Conservation (phyloP, 805 yeast species). For the Ogataea ramenticola region DNA sequence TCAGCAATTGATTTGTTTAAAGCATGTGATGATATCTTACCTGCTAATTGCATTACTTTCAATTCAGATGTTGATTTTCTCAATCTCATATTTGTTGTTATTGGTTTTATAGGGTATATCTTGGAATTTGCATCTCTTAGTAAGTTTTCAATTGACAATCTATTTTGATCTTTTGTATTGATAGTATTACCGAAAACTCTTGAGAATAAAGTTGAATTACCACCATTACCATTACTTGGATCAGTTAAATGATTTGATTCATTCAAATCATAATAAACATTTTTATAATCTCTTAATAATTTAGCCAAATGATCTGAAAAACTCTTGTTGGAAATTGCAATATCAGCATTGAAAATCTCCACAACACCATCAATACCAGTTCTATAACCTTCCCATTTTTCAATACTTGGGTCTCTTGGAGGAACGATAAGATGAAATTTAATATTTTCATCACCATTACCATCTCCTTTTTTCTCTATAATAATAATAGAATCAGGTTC, state of each 20-base stretch:
- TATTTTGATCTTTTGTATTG: slow-evolving; percentile 6
- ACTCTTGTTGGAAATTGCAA: slow-evolving; percentile 44
- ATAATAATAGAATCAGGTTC: slow-evolving; percentile 77
- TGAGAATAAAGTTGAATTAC: background rate
- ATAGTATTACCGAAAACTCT: background rate
- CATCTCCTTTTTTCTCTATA: slow-evolving; percentile 51
- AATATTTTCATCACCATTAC: slow-evolving; percentile 38
- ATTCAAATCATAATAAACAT: slow-evolving; percentile 47
- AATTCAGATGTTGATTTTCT: slow-evolving; percentile 75
- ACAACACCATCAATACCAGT: slow-evolving; percentile 79
- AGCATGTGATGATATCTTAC: slow-evolving; percentile 74
- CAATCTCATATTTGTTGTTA: slow-evolving; percentile 47
- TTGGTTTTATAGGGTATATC: slow-evolving; percentile 34
- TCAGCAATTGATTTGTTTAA: slow-evolving; percentile 75
- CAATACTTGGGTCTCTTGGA: slow-evolving; percentile 67
- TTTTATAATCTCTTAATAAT: slow-evolving; percentile 40
- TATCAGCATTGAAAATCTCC: slow-evolving; percentile 85
- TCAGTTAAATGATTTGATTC: slow-evolving; percentile 8
- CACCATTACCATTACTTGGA: background rate
- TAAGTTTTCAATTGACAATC: slow-evolving; percentile 16
- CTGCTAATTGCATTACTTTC: slow-evolving; percentile 73
- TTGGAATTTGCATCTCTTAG: slow-evolving; percentile 26
- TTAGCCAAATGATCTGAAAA: slow-evolving; percentile 36
- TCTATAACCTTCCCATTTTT: slow-evolving; percentile 93
- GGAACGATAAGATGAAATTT: slow-evolving; percentile 79